phyloP scores from a whole-genome alignment of 768 basidiomycete species.

The Psilocybe cubensis region DNA sequence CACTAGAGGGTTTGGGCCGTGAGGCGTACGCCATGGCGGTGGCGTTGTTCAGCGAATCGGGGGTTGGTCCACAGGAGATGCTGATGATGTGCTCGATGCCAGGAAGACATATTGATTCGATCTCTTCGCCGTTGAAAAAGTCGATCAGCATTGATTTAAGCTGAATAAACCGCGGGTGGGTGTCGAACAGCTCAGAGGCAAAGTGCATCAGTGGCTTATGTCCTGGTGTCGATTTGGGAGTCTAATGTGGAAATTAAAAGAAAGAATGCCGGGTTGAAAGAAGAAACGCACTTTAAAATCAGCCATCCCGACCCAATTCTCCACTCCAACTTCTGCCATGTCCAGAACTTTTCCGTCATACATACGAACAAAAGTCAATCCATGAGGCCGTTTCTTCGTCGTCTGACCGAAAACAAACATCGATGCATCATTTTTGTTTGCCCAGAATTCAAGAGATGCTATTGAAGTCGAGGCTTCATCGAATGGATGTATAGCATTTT shows the following conservation, averaged over 20 bases:
- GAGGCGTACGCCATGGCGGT: constrained; percentile 26
- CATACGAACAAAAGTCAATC: constrained; percentile 83
- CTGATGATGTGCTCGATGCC: constrained; percentile 91
- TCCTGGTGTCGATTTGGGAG: constrained; percentile 86
- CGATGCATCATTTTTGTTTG: constrained; percentile 90
- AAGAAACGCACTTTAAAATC: constrained; percentile 74
- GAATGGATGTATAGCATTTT: constrained; percentile 90
- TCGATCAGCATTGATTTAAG: constrained; percentile 90
- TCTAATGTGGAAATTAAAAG: constrained; percentile 46
- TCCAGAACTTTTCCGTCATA: constrained; percentile 87
- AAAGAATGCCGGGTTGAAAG: background rate
- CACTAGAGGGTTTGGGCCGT: constrained; percentile 18
- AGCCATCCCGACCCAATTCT: constrained; percentile 76
- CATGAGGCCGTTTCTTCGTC: constrained; percentile 93
- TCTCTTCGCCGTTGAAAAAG: constrained; percentile 87
- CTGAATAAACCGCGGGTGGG: constrained; percentile 90
- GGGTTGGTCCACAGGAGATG: constrained; percentile 71
- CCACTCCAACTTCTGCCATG: constrained; percentile 94
- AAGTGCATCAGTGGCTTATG: constrained; percentile 95
- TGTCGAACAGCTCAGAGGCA: constrained; percentile 92
- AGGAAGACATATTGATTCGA: constrained; percentile 81
- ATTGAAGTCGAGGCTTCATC: constrained; percentile 54
- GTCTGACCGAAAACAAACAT: constrained; percentile 90
- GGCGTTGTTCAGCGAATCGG: constrained; percentile 53
- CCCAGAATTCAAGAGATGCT: constrained; percentile 88